Evolutionary conservation across 2,329 filamentous ascomycete genomes (phyloP).

Genomic region (Fusarium sp.): DNA sequence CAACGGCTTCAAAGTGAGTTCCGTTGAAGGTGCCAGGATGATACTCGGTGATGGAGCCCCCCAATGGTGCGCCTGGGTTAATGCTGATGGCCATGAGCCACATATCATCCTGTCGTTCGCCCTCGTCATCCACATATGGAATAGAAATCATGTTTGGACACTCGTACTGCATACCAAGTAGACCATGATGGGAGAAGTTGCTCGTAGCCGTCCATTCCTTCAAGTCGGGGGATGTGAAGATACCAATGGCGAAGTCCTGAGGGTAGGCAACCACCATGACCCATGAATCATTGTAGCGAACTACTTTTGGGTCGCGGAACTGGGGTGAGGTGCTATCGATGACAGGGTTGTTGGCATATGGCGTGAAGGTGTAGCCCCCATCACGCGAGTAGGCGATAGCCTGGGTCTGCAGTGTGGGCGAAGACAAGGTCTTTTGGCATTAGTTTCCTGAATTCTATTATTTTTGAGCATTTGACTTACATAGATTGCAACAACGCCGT

Average conservation of each 20-base stretch:
- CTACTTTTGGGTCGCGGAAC: constrained; percentile 77
- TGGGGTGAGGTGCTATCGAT: constrained; percentile 67
- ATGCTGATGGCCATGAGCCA: constrained; percentile 67
- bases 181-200: constrained; percentile 69
- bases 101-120: constrained; percentile 46
- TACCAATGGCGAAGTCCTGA: constrained; percentile 68
- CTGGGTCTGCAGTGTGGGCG: constrained; percentile 62
- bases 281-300: constrained; percentile 71
- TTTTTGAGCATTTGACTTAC: constrained; percentile 37
- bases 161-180: constrained; percentile 72
- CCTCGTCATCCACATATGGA: constrained; percentile 59
- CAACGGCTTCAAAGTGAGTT: constrained; percentile 67
- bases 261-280: constrained; percentile 69
- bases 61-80: constrained; percentile 70
- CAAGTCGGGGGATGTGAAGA: constrained; percentile 73
- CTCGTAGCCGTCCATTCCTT: constrained; percentile 66
- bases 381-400: constrained; percentile 74
- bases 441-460: background rate
- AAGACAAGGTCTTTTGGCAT: constrained; percentile 42
- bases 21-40: constrained; percentile 74
- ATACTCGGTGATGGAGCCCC: constrained; percentile 70
- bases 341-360: constrained; percentile 73
- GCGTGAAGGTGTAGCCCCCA: constrained; percentile 72
- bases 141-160: constrained; percentile 74
- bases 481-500: constrained; percentile 71